Percentiles rank a stretch among this genome's conserved stretches.
Conservation (phyloP, 805 yeast species). For the Lachancea mirantina region DNA sequence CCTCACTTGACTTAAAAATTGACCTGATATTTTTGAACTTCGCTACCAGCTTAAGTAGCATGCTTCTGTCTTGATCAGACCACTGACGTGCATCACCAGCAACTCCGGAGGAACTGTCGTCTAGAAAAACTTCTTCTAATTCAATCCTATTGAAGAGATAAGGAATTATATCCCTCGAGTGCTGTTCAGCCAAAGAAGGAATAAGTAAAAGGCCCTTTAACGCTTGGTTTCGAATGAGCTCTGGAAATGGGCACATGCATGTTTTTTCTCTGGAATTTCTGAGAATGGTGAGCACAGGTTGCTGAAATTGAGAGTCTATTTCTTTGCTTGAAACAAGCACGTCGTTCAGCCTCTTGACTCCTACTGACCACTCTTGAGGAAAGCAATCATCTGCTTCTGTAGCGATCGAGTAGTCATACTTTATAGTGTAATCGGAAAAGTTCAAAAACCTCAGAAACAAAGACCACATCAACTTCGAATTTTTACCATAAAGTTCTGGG, state of each 20-base stretch:
- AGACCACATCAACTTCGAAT: slow-evolving; percentile 49
- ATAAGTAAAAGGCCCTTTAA: slow-evolving; percentile 49
- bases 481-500: slow-evolving; percentile 38
- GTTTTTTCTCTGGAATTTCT: slow-evolving; percentile 32
- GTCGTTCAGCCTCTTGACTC: slow-evolving; percentile 39
- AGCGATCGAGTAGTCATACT: slow-evolving; percentile 16
- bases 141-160: slow-evolving; percentile 38
- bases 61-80: slow-evolving; percentile 47
- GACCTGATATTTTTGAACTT: slow-evolving; percentile 56
- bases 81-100: slow-evolving; percentile 28
- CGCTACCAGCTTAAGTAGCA: slow-evolving; percentile 54
- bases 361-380: slow-evolving; percentile 35
- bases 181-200: slow-evolving; percentile 65
- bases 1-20: slow-evolving; percentile 44
- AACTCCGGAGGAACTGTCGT: neutral
- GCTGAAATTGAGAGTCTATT: slow-evolving; percentile 22
- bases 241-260: slow-evolving; percentile 35
- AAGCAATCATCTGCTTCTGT: slow-evolving; percentile 8
- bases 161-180: slow-evolving; percentile 51
- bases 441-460: slow-evolving; percentile 35
- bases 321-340: slow-evolving; percentile 30
- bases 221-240: slow-evolving; percentile 46
- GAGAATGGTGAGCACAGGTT: too few species aligned
- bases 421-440: slow-evolving; percentile 16
- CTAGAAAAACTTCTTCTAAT: slow-evolving; percentile 12